Percentiles rank a stretch among this genome's conserved stretches.
Evolutionary conservation across 768 basidiomycete species (phyloP).

Genomic region (Mycena pura): DNA sequence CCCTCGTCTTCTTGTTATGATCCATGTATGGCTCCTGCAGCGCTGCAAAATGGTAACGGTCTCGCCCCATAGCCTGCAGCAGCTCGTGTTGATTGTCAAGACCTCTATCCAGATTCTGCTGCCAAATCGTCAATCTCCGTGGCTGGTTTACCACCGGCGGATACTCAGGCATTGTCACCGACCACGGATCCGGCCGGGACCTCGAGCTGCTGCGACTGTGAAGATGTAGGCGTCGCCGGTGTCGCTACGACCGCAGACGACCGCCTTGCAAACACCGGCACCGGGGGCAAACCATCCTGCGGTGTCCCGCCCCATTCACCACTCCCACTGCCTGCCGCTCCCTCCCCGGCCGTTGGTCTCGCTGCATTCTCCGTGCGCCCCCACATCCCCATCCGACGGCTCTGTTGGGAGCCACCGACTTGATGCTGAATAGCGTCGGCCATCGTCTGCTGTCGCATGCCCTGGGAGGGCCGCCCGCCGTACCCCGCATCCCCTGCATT

Average conservation of each 20-base stretch:
- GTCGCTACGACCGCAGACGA: neutral
- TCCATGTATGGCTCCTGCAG: neutral
- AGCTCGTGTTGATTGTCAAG: slow-evolving; percentile 4
- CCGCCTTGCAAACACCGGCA: neutral
- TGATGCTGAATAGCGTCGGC: no score
- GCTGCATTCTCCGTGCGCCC: neutral
- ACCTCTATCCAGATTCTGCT: neutral
- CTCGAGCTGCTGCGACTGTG: neutral
- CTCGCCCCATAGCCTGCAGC: neutral
- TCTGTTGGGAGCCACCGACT: neutral
- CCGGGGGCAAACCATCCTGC: no score
- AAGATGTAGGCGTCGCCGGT: neutral
- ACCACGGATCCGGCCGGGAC: slow-evolving; percentile 3
- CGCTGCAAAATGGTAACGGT: neutral
- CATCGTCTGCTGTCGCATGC: no score
- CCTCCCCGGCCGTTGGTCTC: neutral
- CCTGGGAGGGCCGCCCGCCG: no score
- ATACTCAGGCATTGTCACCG: neutral
- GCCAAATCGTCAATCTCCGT: neutral
- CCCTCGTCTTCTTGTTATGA: neutral
- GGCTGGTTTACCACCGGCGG: neutral
- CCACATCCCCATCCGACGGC: neutral
- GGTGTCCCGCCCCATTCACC: no score
- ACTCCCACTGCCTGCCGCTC: neutral
- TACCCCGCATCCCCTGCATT: neutral